Evolutionary conservation across 2,329 filamentous ascomycete species (phyloP), one percentile per base, ranked within the genome.

Genomic region (Helotiales sp.): DNA sequence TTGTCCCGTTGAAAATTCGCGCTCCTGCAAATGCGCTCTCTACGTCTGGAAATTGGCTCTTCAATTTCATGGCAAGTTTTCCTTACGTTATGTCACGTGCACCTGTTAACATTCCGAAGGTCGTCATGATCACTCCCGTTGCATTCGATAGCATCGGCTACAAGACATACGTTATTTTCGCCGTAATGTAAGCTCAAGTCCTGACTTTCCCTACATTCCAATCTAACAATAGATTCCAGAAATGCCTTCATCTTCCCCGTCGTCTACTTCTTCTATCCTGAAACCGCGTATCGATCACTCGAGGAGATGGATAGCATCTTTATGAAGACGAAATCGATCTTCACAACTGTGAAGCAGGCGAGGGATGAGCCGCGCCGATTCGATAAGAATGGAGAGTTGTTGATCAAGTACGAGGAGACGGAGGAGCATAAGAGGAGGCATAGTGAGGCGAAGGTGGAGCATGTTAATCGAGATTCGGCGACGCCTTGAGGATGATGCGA

Each of bases 231-330:
- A 89, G n/a, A n/a, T 87, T 0, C 90, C 76, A 88, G 90, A 47
- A 76, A 76, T 69, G 75, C 75, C 7, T 72, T 71, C 67, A 76
- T 77, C 57, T 63, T 76, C 63, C 74, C 74, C 2, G 72, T 74
- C n/a, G 70, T 87, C 26, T 89, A 87, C 76, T 85, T 87, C 77
- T 88, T 88, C 80, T 89, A 86, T 77, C 88, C 88, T 0, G 88
- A 90, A 77, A 90, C 88, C 10, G 85, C 85, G 1, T 87, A 87
- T 74, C 82, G 88, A 47, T 86, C 84, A 1, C 83, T 91, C 22
- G 88, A 91, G 76, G 88, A 90, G 75, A 90, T 91, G 85, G 88
- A 90, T 72, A 79, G 78, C 71, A 89, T 90, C 73, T 89, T 89
- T 78, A 82, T 84, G 70, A 86, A 87, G 74, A 84, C 85, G 0